Conservation (phyloP, 2,329 filamentous ascomycete species). For the Chaetomiaceae sp. region DNA sequence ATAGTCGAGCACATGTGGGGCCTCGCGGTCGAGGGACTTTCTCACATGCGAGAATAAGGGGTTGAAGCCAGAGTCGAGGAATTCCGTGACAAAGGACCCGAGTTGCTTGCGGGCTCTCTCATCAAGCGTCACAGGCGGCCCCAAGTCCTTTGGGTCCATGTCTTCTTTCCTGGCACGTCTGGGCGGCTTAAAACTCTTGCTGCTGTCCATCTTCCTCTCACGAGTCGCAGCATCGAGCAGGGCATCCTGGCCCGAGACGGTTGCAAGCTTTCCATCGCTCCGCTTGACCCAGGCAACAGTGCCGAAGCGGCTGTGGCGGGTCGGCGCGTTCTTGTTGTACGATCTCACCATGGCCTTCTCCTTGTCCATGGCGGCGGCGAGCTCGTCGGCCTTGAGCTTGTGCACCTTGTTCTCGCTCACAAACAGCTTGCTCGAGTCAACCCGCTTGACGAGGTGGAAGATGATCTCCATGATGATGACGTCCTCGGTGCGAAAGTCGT, state of each 20-base stretch:
- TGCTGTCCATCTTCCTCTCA: constrained; percentile 82
- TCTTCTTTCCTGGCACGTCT: constrained; percentile 57
- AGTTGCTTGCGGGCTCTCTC: constrained; percentile 70
- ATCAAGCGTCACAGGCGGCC: constrained; percentile 65
- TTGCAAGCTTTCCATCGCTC: constrained; percentile 76
- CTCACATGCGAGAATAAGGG: constrained; percentile 80
- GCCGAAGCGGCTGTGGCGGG: constrained; percentile 88
- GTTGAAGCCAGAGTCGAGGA: constrained; percentile 93
- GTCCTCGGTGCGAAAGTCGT: constrained; percentile 88
- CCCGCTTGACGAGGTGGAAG: constrained; percentile 87
- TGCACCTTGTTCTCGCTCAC: constrained; percentile 70
- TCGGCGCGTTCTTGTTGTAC: constrained; percentile 72
- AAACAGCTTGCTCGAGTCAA: constrained; percentile 79
- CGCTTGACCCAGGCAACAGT: constrained; percentile 97
- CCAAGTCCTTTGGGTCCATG: constrained; percentile 68
- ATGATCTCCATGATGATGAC: constrained; percentile 85
- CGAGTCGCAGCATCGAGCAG: constrained; percentile 67
- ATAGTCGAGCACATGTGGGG: constrained; percentile 69
- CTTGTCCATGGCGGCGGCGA: constrained; percentile 70
- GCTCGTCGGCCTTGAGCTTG: constrained; percentile 65
- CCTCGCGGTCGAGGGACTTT: constrained; percentile 85
- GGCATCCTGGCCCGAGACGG: constrained; percentile 83
- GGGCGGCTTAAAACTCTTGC: constrained; percentile 86
- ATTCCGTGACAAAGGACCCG: constrained; percentile 81
- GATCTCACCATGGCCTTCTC: constrained; percentile 78